Conservation (phyloP, 2,329 filamentous ascomycete species). For the Monilinia aucupariae region DNA sequence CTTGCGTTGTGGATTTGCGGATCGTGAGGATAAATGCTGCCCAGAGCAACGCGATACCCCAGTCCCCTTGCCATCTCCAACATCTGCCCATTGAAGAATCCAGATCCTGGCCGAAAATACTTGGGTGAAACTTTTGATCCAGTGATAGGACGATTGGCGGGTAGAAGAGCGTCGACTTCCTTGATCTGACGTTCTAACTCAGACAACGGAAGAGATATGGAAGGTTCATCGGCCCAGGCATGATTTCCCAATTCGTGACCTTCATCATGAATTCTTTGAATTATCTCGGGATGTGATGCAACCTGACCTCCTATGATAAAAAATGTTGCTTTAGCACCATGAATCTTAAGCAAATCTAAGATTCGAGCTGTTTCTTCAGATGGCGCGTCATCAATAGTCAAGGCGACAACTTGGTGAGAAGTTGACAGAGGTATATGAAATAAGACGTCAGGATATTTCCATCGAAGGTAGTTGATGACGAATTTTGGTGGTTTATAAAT, state of each 20-base stretch:
- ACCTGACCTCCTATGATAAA: slow-evolving; percentile 84
- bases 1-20: slow-evolving; percentile 68
- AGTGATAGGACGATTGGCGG: slow-evolving; percentile 43
- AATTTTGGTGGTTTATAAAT: slow-evolving; percentile 76
- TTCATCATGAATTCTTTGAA: slow-evolving; percentile 52
- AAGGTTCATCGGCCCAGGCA: slow-evolving; percentile 81
- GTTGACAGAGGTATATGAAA: slow-evolving; percentile 60
- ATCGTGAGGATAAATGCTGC: slow-evolving; percentile 84
- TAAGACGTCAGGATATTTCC: slow-evolving; percentile 71
- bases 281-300: slow-evolving; percentile 46
- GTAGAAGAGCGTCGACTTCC: slow-evolving; percentile 51
- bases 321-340: slow-evolving; percentile 73
- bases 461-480: slow-evolving; percentile 65
- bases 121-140: slow-evolving; percentile 36
- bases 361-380: slow-evolving; percentile 68
- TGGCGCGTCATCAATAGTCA: slow-evolving; percentile 85
- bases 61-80: slow-evolving; percentile 52
- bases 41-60: slow-evolving; percentile 70
- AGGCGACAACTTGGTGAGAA: slow-evolving; percentile 61
- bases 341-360: slow-evolving; percentile 56
- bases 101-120: slow-evolving; percentile 80
- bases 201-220: slow-evolving; percentile 52
- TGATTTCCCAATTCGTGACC: slow-evolving; percentile 80
- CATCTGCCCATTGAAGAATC: slow-evolving; percentile 73
- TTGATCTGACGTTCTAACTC: slow-evolving; percentile 59